Percentiles rank a stretch among this genome's conserved stretches.
Conservation (phyloP, 106 monocot genomes). For the Chionographis japonica region DNA sequence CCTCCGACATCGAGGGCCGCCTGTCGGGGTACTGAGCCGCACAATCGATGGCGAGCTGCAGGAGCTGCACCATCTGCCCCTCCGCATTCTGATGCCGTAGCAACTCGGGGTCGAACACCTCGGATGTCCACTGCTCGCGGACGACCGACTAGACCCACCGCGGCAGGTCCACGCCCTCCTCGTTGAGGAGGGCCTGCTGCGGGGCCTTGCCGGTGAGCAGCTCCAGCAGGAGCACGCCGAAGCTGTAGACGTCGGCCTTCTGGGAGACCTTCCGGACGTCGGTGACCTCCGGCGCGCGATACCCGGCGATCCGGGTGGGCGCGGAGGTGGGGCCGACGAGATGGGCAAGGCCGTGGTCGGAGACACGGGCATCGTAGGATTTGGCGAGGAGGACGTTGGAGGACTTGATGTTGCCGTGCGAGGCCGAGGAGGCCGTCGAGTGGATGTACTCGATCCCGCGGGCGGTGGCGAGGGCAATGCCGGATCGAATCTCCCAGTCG, state of each 20-base stretch:
- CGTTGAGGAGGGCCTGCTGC: conserved; percentile 26
- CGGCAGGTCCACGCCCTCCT: conserved; percentile 26
- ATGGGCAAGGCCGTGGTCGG: conserved; percentile 44
- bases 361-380: conserved; percentile 27
- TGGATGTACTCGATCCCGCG: conserved; percentile 58
- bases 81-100: conserved; percentile 17
- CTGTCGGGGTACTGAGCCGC: conserved; percentile 15
- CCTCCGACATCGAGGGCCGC: conserved; percentile 25
- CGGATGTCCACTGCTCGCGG: conserved; percentile 15
- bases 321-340: conserved; percentile 24
- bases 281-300: conserved; percentile 60
- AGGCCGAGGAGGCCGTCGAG: conserved; percentile 25
- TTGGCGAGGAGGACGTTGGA: conserved; percentile 64
- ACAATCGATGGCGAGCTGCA: conserved; percentile 30
- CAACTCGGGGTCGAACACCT: conserved; percentile 31
- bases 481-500: conserved; percentile 43
- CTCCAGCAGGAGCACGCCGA: conserved; percentile 61
- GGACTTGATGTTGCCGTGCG: conserved; percentile 77
- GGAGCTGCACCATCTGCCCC: conserved; percentile 26
- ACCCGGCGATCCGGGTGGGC: conserved; percentile 20
- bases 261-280: conserved; percentile 42
- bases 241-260: conserved; percentile 67
- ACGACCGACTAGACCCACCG: conserved; percentile 24
- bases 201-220: conserved; percentile 57
- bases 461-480: conserved; percentile 49